Conservation (phyloP, 2,329 filamentous ascomycete species). For the Beauveria caledonica region DNA sequence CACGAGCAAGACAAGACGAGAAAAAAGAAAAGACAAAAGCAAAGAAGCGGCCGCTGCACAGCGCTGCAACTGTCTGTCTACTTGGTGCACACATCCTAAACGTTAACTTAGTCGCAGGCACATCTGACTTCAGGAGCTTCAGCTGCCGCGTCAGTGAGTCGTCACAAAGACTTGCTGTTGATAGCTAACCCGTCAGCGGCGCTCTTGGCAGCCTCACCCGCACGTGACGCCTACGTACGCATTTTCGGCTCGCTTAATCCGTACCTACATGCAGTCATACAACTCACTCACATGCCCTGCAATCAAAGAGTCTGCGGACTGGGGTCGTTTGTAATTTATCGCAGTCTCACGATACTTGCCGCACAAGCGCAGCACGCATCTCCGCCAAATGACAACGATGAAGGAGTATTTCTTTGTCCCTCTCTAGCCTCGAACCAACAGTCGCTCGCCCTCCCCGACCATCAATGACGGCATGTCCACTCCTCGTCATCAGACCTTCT, state of each 20-base stretch:
- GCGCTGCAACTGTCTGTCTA: not conserved
- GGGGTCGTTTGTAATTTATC: not conserved
- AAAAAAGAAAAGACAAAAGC: too few species aligned
- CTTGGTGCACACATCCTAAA: too few species aligned
- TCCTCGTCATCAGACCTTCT: too few species aligned
- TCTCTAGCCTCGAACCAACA: not conserved
- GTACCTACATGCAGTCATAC: not conserved
- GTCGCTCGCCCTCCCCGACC: not conserved
- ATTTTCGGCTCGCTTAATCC: not conserved
- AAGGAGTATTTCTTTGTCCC: not conserved
- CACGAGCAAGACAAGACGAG: too few species aligned
- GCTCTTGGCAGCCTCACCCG: not conserved
- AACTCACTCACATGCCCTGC: too few species aligned
- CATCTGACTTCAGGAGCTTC: not conserved
- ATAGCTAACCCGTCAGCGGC: constrained; percentile 2
- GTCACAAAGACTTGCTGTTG: not conserved
- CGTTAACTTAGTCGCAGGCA: not conserved
- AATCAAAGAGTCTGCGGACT: too few species aligned
- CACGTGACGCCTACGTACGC: constrained; percentile 9
- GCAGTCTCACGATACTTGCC: not conserved
- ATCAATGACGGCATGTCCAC: not conserved
- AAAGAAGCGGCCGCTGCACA: not conserved
- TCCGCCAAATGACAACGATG: not conserved
- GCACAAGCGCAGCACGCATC: not conserved
- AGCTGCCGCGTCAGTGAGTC: not conserved